phyloP scores from a whole-genome alignment of 352 stramenopile species.

The Globisporangium emineosum region DNA sequence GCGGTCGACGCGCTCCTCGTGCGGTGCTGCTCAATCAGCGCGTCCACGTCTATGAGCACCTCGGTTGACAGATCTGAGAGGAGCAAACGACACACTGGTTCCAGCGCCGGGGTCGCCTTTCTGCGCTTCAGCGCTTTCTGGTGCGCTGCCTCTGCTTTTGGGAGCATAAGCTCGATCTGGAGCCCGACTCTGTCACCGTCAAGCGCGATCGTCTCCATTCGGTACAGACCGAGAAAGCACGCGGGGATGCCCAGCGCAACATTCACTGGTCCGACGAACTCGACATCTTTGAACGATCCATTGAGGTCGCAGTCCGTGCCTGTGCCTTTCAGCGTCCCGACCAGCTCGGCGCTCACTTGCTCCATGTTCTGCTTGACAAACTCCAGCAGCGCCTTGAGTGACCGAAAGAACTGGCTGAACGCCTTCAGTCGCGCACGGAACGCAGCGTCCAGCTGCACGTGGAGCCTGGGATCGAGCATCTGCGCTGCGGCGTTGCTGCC shows the following conservation, averaged over 20 bases:
- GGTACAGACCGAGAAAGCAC: conserved; percentile 58
- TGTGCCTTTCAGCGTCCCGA: conserved; percentile 44
- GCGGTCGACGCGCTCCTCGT: conserved; percentile 27
- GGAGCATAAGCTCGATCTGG: conserved; percentile 56
- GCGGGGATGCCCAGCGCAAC: conserved; percentile 42
- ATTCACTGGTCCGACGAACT: conserved; percentile 51
- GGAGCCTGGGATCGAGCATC: conserved; percentile 39
- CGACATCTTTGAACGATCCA: conserved; percentile 60
- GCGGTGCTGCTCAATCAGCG: conserved; percentile 43
- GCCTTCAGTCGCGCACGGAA: conserved; percentile 49
- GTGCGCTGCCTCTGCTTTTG: conserved; percentile 8
- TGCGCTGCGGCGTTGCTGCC: conserved; percentile 16
- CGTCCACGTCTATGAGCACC: conserved; percentile 57
- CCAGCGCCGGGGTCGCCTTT: conserved; percentile 18
- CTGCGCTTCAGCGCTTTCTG: conserved; percentile 8
- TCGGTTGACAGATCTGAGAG: conserved; percentile 50
- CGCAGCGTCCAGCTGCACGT: conserved; percentile 36
- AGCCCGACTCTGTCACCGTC: conserved; percentile 39
- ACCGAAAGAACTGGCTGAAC: conserved; percentile 59
- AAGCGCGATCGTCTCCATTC: conserved; percentile 44
- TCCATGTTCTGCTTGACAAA: conserved; percentile 60
- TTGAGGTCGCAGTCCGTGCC: conserved; percentile 49
- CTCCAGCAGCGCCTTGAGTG: conserved; percentile 47
- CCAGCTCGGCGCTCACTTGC: conserved; percentile 45
- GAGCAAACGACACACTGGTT: conserved; percentile 36